Conservation (phyloP, 805 yeast species). For the Wickerhamiella galacta region DNA sequence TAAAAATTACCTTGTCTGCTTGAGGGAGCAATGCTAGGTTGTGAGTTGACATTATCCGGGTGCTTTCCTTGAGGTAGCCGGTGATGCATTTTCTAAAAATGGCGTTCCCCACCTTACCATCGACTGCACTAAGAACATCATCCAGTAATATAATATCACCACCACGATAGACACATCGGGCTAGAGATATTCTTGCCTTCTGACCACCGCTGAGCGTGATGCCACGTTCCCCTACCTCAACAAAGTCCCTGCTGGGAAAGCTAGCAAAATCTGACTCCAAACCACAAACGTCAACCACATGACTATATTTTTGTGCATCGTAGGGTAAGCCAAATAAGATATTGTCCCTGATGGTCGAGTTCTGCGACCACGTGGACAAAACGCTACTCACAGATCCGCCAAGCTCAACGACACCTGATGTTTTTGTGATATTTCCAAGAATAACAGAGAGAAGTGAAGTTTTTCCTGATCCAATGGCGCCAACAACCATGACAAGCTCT, state of each 20-base stretch:
- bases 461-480: slow-evolving; percentile 72
- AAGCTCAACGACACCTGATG: slow-evolving; percentile 33
- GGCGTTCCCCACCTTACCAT: slow-evolving; percentile 68
- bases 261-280: slow-evolving; percentile 46
- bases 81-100: slow-evolving; percentile 53
- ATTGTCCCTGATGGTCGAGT: slow-evolving; percentile 59
- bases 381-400: slow-evolving; percentile 38
- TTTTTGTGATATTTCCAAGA: slow-evolving; percentile 51
- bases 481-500: slow-evolving; percentile 63
- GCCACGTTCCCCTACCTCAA: slow-evolving; percentile 78
- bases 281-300: slow-evolving; percentile 47
- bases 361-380: slow-evolving; percentile 74
- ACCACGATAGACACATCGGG: slow-evolving; percentile 61
- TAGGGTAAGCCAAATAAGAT: slow-evolving; percentile 49
- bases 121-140: slow-evolving; percentile 78
- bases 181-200: slow-evolving; percentile 69
- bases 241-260: slow-evolving; percentile 52
- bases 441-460: slow-evolving; percentile 55
- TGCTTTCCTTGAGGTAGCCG: slow-evolving; percentile 39
- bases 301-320: slow-evolving; percentile 33
- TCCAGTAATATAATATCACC: slow-evolving; percentile 54
- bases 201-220: slow-evolving; percentile 83
- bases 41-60: slow-evolving; percentile 71
- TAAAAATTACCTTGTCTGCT: slow-evolving; percentile 54
- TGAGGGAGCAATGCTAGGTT: slow-evolving; percentile 53